Evolutionary conservation across 2,329 filamentous ascomycete species (phyloP).

Genomic region (Talaromyces verruculosus): DNA sequence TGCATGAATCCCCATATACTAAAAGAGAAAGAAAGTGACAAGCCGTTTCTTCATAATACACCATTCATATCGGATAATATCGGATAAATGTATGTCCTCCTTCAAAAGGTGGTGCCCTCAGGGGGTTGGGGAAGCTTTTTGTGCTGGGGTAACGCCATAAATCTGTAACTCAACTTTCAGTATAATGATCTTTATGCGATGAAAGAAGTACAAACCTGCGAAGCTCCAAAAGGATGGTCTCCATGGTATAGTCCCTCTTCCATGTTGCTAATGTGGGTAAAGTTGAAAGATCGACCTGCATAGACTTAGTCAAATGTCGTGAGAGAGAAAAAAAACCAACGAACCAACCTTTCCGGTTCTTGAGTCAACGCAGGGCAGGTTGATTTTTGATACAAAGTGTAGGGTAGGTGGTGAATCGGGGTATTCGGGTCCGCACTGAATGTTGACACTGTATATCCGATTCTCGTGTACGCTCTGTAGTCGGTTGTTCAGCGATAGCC

Average conservation of each 20-base stretch:
- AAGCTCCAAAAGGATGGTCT: slow-evolving; percentile 85
- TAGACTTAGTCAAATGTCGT: slow-evolving; percentile 10
- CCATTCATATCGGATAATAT: slow-evolving; percentile 3
- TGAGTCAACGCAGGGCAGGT: slow-evolving; percentile 89
- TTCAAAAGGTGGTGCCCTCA: slow-evolving; percentile 69
- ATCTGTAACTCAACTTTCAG: slow-evolving; percentile 55
- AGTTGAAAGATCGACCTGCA: slow-evolving; percentile 75
- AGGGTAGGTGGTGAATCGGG: slow-evolving; percentile 86
- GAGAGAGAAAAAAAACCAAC: not conserved
- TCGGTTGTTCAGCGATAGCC: slow-evolving; percentile 10
- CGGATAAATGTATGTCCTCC: slow-evolving; percentile 19
- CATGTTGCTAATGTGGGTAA: slow-evolving; percentile 84
- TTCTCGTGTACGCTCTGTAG: slow-evolving; percentile 90
- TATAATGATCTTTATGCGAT: slow-evolving; percentile 22
- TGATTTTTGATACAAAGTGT: slow-evolving; percentile 90
- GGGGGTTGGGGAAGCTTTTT: slow-evolving; percentile 95
- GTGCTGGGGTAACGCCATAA: slow-evolving; percentile 86
- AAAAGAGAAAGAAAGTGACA: slow-evolving; percentile 12
- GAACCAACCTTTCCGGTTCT: slow-evolving; percentile 68
- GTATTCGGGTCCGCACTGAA: slow-evolving; percentile 88
- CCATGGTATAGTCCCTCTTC: slow-evolving; percentile 93
- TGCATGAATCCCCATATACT: slow-evolving; percentile 31
- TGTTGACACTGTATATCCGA: slow-evolving; percentile 96
- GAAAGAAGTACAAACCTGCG: slow-evolving; percentile 58
- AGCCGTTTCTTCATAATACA: slow-evolving; percentile 31